phyloP scores from a whole-genome alignment of 2,329 filamentous ascomycete species.

The Aschersonia sp. region DNA sequence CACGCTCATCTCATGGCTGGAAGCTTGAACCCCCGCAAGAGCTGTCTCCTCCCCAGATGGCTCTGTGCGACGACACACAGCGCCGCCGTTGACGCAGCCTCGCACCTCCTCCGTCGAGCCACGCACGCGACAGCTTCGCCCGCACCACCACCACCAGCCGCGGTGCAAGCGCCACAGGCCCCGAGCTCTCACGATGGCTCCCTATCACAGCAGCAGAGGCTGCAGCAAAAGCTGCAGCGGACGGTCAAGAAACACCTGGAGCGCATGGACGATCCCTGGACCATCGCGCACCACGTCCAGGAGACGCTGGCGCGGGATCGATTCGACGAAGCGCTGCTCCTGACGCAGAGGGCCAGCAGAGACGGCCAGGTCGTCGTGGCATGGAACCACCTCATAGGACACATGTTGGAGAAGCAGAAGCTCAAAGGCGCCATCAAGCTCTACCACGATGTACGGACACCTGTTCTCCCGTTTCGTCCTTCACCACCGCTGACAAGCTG shows the following conservation, averaged over 20 bases:
- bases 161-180: neutral
- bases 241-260: constrained; percentile 40
- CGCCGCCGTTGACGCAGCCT: too few species aligned
- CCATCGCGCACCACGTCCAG: constrained; percentile 55
- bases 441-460: constrained; percentile 63
- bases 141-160: too few species aligned
- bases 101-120: too few species aligned
- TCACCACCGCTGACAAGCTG: neutral
- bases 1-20: too few species aligned
- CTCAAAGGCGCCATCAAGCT: constrained; percentile 57
- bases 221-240: constrained; percentile 16
- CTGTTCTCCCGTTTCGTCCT: neutral
- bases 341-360: constrained; percentile 58
- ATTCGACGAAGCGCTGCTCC: constrained; percentile 49
- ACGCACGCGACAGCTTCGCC: too few species aligned
- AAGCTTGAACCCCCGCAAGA: too few species aligned
- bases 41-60: too few species aligned
- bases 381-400: constrained; percentile 78
- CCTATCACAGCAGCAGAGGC: constrained; percentile 6
- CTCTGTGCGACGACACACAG: too few species aligned
- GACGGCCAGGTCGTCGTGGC: constrained; percentile 52
- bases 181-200: neutral
- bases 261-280: constrained; percentile 55
- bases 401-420: constrained; percentile 46
- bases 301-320: constrained; percentile 43